Evolutionary conservation across 169 alveolate genomes (phyloP).

Genomic region (Plasmodium fragile): DNA sequence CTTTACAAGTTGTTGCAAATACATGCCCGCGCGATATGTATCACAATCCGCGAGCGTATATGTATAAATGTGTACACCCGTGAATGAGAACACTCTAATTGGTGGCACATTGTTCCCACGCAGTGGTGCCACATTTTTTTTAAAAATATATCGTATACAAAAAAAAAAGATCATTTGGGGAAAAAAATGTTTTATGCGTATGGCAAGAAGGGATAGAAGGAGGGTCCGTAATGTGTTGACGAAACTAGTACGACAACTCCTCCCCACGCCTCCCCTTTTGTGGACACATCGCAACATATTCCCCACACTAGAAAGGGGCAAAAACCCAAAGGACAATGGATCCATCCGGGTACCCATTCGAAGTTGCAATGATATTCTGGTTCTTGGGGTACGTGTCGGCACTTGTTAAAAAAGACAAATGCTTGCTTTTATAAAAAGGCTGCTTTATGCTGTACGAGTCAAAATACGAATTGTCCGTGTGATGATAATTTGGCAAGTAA

Average conservation of each 20-base stretch:
- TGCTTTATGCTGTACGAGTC: background rate
- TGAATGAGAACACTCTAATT: background rate
- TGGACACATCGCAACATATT: background rate
- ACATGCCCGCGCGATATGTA: background rate
- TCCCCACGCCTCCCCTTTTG: background rate
- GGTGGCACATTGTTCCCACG: background rate
- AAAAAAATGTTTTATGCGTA: background rate
- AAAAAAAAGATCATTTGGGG: background rate
- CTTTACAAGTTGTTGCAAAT: background rate
- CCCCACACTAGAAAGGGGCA: constrained; percentile 26
- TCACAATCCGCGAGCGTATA: background rate
- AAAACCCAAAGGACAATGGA: constrained; percentile 72
- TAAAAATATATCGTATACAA: background rate
- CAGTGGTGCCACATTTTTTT: background rate
- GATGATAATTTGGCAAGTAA: constrained; percentile 66
- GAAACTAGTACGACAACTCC: background rate
- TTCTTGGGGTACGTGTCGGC: constrained; percentile 74
- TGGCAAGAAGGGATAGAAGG: background rate
- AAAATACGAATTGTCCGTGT: constrained; percentile 16
- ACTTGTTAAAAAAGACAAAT: constrained; percentile 73
- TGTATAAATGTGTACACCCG: background rate
- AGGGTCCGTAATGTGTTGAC: background rate
- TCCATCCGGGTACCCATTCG: constrained; percentile 77
- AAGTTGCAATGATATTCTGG: constrained; percentile 75
- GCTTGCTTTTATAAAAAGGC: background rate